Percentiles rank a stretch among this genome's conserved stretches.
These are phyloP conservation scores for Amphibolis antarctica DNA, from an alignment of 106 monocot species.

Conservation along the genomic window DNA sequence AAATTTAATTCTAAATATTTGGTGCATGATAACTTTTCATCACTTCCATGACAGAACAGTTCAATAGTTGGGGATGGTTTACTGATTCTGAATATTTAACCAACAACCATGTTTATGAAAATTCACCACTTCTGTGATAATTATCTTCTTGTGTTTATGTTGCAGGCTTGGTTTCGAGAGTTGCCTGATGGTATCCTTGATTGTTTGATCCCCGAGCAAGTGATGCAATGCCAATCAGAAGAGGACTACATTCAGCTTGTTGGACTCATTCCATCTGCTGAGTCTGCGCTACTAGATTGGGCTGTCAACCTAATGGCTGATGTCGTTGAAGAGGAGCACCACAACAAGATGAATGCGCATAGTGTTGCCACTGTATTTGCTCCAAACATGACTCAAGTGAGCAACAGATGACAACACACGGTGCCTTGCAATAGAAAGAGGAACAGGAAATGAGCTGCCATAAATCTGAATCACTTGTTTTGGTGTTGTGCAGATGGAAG, in stretches of 20 bases:
- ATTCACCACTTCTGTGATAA: background rate
- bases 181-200: constrained; percentile 79
- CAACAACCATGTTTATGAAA: too few species aligned
- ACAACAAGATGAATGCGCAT: constrained; percentile 91
- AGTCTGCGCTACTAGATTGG: constrained; percentile 85
- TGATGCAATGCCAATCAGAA: constrained; percentile 83
- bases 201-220: constrained; percentile 62
- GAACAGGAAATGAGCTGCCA: background rate
- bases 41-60: too few species aligned
- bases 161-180: constrained; percentile 95
- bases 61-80: too few species aligned
- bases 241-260: constrained; percentile 56
- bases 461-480: background rate
- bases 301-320: constrained; percentile 91
- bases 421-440: too few species aligned
- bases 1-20: too few species aligned
- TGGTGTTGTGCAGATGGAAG: constrained; percentile 47
- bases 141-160: too few species aligned
- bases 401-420: background rate
- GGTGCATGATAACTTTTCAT: too few species aligned
- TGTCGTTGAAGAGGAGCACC: constrained; percentile 60
- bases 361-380: constrained; percentile 96
- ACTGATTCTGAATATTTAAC: too few species aligned
- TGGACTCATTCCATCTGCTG: constrained; percentile 37
- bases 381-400: constrained; percentile 78